Evolutionary conservation across 371 early-diverging fungal species (phyloP), one percentile per base, ranked within the genome.

Genomic region (Mucor irregularis): DNA sequence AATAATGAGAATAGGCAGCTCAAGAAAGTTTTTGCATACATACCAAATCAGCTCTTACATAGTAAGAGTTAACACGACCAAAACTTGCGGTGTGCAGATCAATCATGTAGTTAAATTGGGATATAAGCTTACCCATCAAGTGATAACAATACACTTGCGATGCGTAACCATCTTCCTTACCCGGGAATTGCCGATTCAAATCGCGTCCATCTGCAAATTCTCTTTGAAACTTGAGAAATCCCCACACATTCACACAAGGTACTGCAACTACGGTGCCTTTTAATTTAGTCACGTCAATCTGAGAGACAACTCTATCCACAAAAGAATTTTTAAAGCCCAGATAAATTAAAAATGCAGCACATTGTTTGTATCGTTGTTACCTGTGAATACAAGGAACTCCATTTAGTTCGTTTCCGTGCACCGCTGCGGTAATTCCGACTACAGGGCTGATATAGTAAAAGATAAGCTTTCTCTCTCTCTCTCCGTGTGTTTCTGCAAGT

Each of bases 401-500:
- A 56, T 95, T 95, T 48, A 95, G 67, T 59, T 95, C 95, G 65
- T 95, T 93, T 53, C 95, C 94, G 59, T 95, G 95, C 5, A 94
- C 81, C 1, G 91, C 95, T 57, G 85, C 88, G 5, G 89, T 89
- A 19, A 70, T 39, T n/a, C 71, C 71, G 2, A 70, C 51, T 2
- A 66, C 63, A 8, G 71, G 71, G 5, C 71, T 66, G 6, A 8
- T 17, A 37, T 14, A 25, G 25, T n/a, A 37, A 49, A 37, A 46
- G n/a, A 29, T 31, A 49, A 14, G 35, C n/a, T 35, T 35, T 14
- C 16, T 34, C n/a, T 34, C 34, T 11, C 11, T 13, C 35, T 14
- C 16, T 34, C 14, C 26, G 49, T 17, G 13, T 8, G 22, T 24
- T n/a, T 22, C 4, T 13, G 16, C 11, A 11, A 11, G 10, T 9